Percentiles rank a stretch among this genome's conserved stretches.
Evolutionary conservation across 768 basidiomycete genomes (phyloP).

Genomic region (Gloeostereum incarnatum): DNA sequence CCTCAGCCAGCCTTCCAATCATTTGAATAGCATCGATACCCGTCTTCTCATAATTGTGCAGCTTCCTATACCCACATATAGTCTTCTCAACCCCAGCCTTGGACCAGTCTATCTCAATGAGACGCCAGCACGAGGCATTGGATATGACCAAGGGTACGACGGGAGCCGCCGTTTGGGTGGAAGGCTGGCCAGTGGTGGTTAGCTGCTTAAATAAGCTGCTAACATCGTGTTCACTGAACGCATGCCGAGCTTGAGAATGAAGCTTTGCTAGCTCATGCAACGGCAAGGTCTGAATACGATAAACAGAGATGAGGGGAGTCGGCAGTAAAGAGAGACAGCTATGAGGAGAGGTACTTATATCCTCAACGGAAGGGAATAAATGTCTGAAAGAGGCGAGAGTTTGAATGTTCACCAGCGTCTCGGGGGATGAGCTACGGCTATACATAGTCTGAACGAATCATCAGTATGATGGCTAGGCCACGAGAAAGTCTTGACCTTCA

Average conservation of each 20-base stretch:
- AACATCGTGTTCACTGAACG: constrained; percentile 3
- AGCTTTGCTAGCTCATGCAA: constrained; percentile 17
- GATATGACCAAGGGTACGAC: constrained; percentile 26
- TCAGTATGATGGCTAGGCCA: neutral
- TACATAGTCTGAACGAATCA: constrained; percentile 21
- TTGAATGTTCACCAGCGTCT: constrained; percentile 22
- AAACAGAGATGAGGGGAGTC: constrained; percentile 26
- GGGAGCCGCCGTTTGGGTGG: constrained; percentile 24
- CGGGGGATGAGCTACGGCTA: constrained; percentile 17
- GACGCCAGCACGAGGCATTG: constrained; percentile 30
- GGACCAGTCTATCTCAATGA: constrained; percentile 29
- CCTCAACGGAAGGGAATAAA: constrained; percentile 13
- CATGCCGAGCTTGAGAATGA: constrained; percentile 12
- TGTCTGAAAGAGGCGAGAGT: constrained; percentile 29
- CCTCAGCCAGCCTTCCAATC: constrained; percentile 26
- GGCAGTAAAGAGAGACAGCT: constrained; percentile 30
- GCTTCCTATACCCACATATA: constrained; percentile 21
- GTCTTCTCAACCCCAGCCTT: constrained; percentile 21
- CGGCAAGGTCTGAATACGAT: constrained; percentile 19
- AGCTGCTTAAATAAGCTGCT: neutral
- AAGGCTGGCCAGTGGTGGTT: constrained; percentile 7
- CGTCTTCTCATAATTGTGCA: constrained; percentile 22
- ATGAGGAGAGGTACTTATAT: constrained; percentile 20
- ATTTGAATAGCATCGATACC: constrained; percentile 25
- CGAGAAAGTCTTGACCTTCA: constrained; percentile 19